A percentile compares a stretch with the other conserved stretches of the same genome.
These are phyloP conservation scores for Schizochytrium sp. DNA, from an alignment of 108 stramenopile species.

Conservation along the genomic window DNA sequence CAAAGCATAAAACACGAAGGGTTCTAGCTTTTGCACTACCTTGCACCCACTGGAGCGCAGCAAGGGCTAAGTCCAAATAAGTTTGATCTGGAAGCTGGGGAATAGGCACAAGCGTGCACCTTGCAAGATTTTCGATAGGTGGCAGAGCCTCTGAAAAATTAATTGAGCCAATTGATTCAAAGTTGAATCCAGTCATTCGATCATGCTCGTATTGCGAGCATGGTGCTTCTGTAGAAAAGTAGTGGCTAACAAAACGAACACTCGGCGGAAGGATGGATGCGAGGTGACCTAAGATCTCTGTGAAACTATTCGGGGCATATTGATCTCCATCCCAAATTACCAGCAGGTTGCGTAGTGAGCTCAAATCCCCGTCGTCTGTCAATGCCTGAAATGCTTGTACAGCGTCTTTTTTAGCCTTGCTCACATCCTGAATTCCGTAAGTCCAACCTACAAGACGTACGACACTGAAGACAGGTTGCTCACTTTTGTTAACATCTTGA, in stretches of 20 bases:
- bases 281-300: background rate
- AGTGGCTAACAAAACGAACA: background rate
- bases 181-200: too few relatives aligned
- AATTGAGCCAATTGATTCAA: too few relatives aligned
- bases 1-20: background rate
- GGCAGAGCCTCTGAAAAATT: background rate
- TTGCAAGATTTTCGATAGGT: background rate
- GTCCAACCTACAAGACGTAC: constrained; percentile 6
- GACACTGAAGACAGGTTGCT: background rate
- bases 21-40: background rate
- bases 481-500: background rate
- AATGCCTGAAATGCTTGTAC: background rate
- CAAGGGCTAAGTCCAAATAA: background rate
- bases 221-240: too few relatives aligned
- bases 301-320: background rate
- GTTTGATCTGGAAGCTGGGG: background rate
- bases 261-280: background rate
- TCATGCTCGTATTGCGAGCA: too few relatives aligned
- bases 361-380: background rate
- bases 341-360: background rate
- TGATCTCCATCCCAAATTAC: background rate
- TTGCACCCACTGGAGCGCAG: background rate
- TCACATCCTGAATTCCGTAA: background rate
- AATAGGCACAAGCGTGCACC: background rate
- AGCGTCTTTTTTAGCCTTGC: background rate